Conservation (phyloP, 139 green algal species). For the Chlamydomonas sphaeroides region DNA sequence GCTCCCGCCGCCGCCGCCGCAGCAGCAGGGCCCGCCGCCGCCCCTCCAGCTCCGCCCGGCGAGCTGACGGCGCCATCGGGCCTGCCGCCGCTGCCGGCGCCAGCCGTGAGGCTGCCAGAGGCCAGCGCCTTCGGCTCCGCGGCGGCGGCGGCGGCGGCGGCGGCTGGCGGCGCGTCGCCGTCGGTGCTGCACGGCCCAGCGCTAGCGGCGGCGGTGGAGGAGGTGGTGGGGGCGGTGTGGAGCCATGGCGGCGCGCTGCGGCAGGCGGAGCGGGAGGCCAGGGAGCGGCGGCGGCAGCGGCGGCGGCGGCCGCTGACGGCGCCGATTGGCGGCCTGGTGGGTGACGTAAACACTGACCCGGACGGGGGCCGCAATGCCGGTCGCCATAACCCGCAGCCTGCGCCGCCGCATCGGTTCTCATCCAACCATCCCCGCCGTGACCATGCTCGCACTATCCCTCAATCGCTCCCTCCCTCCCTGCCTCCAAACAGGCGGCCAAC, state of each 20-base stretch:
- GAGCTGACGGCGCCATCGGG: not conserved
- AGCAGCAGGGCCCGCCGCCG: no score
- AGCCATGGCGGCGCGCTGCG: not conserved
- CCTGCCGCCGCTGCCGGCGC: not conserved
- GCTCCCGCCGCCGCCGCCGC: not conserved
- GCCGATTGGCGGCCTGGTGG: no score
- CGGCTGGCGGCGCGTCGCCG: not conserved
- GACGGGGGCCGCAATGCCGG: no score
- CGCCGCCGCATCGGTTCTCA: no score
- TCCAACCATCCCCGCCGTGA: no score
- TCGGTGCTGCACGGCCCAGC: not conserved
- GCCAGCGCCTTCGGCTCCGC: not conserved
- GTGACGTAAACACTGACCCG: no score
- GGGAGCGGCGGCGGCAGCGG: not conserved
- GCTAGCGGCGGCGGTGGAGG: not conserved
- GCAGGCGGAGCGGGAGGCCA: not conserved
- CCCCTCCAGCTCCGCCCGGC: no score
- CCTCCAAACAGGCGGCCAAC: no score
- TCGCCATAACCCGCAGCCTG: no score
- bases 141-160: not conserved
- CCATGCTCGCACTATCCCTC: no score
- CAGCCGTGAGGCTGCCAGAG: no score
- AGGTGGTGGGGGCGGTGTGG: slow-evolving; percentile 12
- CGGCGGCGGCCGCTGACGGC: not conserved
- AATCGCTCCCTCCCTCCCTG: no score